A percentile compares a stretch with the other conserved stretches of the same genome.
Evolutionary conservation across 805 yeast genomes (phyloP).

Genomic region (Candida gorgasii): DNA sequence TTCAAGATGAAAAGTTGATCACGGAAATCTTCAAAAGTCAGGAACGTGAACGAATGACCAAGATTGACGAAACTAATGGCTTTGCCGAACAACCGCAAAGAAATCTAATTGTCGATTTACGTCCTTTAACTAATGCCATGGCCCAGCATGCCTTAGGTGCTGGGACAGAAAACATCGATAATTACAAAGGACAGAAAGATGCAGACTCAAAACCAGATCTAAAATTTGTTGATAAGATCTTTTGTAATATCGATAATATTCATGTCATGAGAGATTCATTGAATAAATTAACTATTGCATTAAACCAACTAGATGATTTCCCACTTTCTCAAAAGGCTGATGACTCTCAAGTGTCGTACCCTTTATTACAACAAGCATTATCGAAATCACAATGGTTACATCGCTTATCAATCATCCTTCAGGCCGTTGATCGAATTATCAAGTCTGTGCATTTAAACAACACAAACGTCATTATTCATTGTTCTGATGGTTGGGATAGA

Average conservation of each 20-base stretch:
- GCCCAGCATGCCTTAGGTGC: slow-evolving; percentile 97
- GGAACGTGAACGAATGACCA: slow-evolving; percentile 25
- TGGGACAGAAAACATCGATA: slow-evolving; percentile 93
- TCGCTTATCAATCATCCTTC: slow-evolving; percentile 64
- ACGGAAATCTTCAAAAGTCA: slow-evolving; percentile 72
- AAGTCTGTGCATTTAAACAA: slow-evolving; percentile 81
- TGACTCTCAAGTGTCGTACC: slow-evolving; percentile 18
- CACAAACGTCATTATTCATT: slow-evolving; percentile 84
- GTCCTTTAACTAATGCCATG: slow-evolving; percentile 93
- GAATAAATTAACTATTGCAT: slow-evolving; percentile 56
- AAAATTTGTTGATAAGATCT: slow-evolving; percentile 57
- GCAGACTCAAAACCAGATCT: neutral
- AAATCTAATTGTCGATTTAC: slow-evolving; percentile 81
- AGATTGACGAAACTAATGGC: slow-evolving; percentile 21
- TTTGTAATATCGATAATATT: slow-evolving; percentile 89
- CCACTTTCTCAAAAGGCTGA: slow-evolving; percentile 27
- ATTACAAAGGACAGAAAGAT: slow-evolving; percentile 53
- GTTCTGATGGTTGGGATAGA: slow-evolving; percentile 99
- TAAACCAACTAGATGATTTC: slow-evolving; percentile 68
- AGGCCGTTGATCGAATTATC: slow-evolving; percentile 74
- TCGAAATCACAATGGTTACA: slow-evolving; percentile 78
- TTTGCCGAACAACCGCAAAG: slow-evolving; percentile 37
- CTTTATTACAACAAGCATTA: slow-evolving; percentile 49
- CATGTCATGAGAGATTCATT: slow-evolving; percentile 92
- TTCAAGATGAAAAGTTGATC: slow-evolving; percentile 87